These are phyloP conservation scores for Cercospora janseana DNA, from an alignment of 2,329 filamentous ascomycete species.

Conservation along the genomic window DNA sequence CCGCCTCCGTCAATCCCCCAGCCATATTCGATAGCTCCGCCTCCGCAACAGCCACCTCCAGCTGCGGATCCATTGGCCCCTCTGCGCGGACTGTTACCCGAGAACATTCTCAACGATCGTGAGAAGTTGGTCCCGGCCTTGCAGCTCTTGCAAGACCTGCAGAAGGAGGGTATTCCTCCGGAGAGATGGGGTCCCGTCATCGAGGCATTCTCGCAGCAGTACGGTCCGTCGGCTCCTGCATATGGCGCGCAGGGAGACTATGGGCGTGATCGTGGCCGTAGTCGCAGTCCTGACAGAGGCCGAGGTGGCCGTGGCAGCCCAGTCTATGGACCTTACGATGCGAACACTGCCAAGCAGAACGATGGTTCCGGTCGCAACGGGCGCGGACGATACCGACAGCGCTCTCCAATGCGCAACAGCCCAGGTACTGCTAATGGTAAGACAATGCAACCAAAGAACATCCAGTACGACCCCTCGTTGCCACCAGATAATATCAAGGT, in stretches of 20 bases:
- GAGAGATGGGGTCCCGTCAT: slow-evolving; percentile 69
- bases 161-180: slow-evolving; percentile 71
- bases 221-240: slow-evolving; percentile 22
- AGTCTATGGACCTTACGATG: slow-evolving; percentile 70
- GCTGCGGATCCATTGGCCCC: slow-evolving; percentile 32
- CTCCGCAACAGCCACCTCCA: slow-evolving; percentile 56
- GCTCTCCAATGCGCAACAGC: slow-evolving; percentile 70
- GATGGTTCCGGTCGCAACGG: slow-evolving; percentile 29
- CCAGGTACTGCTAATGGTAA: slow-evolving; percentile 51
- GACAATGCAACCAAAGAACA: slow-evolving; percentile 63
- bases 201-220: slow-evolving; percentile 47
- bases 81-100: slow-evolving; percentile 36
- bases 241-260: slow-evolving; percentile 28
- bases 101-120: slow-evolving; percentile 39
- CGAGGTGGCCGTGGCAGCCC: slow-evolving; percentile 61
- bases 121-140: slow-evolving; percentile 67
- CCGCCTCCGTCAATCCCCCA: slow-evolving; percentile 39
- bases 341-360: slow-evolving; percentile 26
- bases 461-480: slow-evolving; percentile 74
- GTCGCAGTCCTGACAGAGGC: slow-evolving; percentile 67
- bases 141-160: slow-evolving; percentile 70
- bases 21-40: slow-evolving; percentile 47
- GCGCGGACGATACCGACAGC: slow-evolving; percentile 75
- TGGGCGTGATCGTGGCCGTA: slow-evolving; percentile 62
- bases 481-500: slow-evolving; percentile 83